These are phyloP conservation scores for Lasiosphaeriaceae sp. DNA, from an alignment of 495 filamentous ascomycete genomes.

Conservation along the genomic window DNA sequence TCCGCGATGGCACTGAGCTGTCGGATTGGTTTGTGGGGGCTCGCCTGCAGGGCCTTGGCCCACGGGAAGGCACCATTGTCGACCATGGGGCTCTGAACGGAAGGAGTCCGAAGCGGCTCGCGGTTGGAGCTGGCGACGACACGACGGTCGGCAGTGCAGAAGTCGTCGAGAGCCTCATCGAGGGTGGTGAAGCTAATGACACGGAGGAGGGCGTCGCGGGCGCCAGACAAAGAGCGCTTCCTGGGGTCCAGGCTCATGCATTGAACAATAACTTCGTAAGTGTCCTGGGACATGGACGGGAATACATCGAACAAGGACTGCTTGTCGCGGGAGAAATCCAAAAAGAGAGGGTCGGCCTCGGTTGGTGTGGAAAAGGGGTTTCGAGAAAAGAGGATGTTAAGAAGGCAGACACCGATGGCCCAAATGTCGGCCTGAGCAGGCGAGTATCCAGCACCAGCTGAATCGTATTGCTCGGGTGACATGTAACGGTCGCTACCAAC, in stretches of 20 bases:
- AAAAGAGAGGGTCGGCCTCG: slow-evolving; percentile 79
- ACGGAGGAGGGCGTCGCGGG: slow-evolving; percentile 70
- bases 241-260: slow-evolving; percentile 85
- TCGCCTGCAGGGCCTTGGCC: slow-evolving; percentile 84
- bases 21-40: slow-evolving; percentile 66
- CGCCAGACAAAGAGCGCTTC: slow-evolving; percentile 75
- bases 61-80: slow-evolving; percentile 85
- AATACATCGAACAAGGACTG: slow-evolving; percentile 98
- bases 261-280: slow-evolving; percentile 84
- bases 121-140: slow-evolving; percentile 80
- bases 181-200: slow-evolving; percentile 84
- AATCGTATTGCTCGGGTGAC: slow-evolving; percentile 96
- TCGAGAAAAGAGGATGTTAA: slow-evolving; percentile 92
- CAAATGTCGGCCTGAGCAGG: slow-evolving; percentile 93
- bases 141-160: slow-evolving; percentile 74
- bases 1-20: slow-evolving; percentile 86
- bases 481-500: slow-evolving; percentile 98
- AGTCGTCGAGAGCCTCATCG: slow-evolving; percentile 87
- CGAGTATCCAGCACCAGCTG: slow-evolving; percentile 78
- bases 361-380: slow-evolving; percentile 91
- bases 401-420: slow-evolving; percentile 91
- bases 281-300: slow-evolving; percentile 96
- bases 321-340: slow-evolving; percentile 86
- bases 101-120: slow-evolving; percentile 93
- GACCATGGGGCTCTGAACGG: slow-evolving; percentile 81